Conservation (phyloP, 345 rosid genomes). For the Lepidium sativum region DNA sequence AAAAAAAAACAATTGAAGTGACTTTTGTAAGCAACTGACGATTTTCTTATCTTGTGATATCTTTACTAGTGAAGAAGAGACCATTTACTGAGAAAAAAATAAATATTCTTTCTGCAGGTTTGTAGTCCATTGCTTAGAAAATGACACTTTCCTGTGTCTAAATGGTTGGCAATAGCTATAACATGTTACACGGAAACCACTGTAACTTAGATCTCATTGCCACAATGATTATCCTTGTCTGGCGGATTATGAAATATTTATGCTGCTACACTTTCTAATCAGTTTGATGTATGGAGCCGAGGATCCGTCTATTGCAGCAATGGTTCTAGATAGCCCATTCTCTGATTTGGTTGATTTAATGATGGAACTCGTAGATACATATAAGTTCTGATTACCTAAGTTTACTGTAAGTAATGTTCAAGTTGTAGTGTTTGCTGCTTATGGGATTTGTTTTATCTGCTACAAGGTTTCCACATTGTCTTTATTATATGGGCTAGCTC, state of each 20-base stretch:
- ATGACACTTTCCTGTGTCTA: neutral
- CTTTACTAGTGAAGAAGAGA: neutral
- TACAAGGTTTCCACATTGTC: neutral
- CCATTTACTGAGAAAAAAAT: neutral
- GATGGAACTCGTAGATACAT: slow-evolving; percentile 94
- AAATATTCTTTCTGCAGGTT: neutral
- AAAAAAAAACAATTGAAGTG: neutral
- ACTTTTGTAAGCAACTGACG: neutral
- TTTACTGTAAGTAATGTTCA: slow-evolving; percentile 57
- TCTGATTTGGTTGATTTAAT: slow-evolving; percentile 91
- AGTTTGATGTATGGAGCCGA: slow-evolving; percentile 93
- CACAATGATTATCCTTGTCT: neutral
- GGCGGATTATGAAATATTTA: neutral
- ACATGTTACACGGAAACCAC: neutral
- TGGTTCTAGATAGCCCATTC: slow-evolving; percentile 93
- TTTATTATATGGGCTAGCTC: neutral
- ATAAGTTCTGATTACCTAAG: slow-evolving; percentile 73
- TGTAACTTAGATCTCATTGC: neutral
- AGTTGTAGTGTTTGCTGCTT: neutral
- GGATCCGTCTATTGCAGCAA: slow-evolving; percentile 95
- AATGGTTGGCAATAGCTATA: neutral
- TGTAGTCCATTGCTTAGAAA: neutral
- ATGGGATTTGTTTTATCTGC: neutral
- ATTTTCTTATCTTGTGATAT: neutral
- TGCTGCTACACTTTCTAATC: slow-evolving; percentile 16